Base-by-base conservation (phyloP, 768 basidiomycete species). In the Podaxis rugospora region DNA sequence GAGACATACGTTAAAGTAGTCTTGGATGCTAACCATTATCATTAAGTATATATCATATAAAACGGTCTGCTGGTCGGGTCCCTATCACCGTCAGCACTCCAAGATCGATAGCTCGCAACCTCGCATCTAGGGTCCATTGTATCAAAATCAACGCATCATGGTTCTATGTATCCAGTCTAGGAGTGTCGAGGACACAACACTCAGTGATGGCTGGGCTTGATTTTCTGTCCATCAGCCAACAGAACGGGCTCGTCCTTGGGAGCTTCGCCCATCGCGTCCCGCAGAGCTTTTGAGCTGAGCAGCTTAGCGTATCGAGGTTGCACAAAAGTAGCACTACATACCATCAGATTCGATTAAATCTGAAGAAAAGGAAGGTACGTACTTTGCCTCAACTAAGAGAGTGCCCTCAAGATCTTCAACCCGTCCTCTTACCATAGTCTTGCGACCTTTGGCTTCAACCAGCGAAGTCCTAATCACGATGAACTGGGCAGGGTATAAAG, bases 291-390 rank as follows among this genome's bases (percentile, higher is more conserved):
- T 39, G 81, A 80, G 65, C 86, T 84, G 27, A 97, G 78, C 53
- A 94, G 77, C 59, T 87, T 85, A 2, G 95, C 90, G 67, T 95
- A 94, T 61, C 85, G 86, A 1, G 95, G 95, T 67, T 98, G 93
- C 13, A 98, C 85, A 67, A 96, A 97, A 39, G 88, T 78, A 0
- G 84, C 91, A 0, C 92, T 93, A 68, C 11, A 39, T 40, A 55
- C 5, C 47, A 28, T 56, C 0, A 25, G 2, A 1, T 49, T 28
- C 40, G 13, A 60, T 60, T 27, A 35, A 21, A 16, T 37, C 18
- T 7, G 61, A 50, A 16, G 50, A 5, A 21, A 3, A 62, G 52
- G 36, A 27, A 55, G 10, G 10, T 16, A 82, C 88, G 65, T 67
- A 93, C 93, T 76, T 80, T 0, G 94, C 93, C 68, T 95, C 90